Evolutionary conservation across 345 rosid species (phyloP).

Genomic region (Dovyalis caffra): DNA sequence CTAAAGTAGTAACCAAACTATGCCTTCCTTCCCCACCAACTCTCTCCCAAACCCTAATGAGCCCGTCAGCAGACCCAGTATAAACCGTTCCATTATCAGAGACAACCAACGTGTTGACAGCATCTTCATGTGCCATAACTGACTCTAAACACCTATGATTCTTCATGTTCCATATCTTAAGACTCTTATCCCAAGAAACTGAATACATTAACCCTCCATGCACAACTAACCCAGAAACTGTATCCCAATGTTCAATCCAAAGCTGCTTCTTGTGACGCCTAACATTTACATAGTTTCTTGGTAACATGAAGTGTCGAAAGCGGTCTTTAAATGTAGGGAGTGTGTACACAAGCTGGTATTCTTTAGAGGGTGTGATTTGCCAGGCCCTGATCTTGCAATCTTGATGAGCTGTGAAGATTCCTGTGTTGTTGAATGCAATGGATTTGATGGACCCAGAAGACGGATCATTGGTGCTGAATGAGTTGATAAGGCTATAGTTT

Average conservation of each 20-base stretch:
- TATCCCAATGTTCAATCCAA: constrained; percentile 51
- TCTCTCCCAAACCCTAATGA: constrained; percentile 43
- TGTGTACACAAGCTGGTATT: constrained; percentile 37
- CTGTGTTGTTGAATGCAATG: constrained; percentile 28
- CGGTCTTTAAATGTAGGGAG: constrained; percentile 46
- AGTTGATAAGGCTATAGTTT: constrained; percentile 17
- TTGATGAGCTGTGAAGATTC: constrained; percentile 54
- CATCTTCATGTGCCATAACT: constrained; percentile 46
- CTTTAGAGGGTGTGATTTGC: constrained; percentile 21
- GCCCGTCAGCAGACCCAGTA: constrained; percentile 44
- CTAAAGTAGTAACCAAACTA: constrained; percentile 29
- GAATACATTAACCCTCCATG: constrained; percentile 40
- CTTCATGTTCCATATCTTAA: constrained; percentile 40
- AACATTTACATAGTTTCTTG: constrained; percentile 39
- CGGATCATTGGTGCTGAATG: constrained; percentile 20
- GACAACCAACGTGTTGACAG: constrained; percentile 40
- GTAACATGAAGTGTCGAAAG: constrained; percentile 28
- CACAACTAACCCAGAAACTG: constrained; percentile 39
- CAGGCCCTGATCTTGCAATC: constrained; percentile 50
- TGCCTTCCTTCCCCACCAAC: constrained; percentile 17
- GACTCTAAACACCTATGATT: constrained; percentile 42
- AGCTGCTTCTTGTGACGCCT: constrained; percentile 47
- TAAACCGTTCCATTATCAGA: constrained; percentile 38
- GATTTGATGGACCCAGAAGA: constrained; percentile 45
- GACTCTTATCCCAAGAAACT: constrained; percentile 52